phyloP scores from a whole-genome alignment of 73 alveolate genomes.

The Stentor roeselii region DNA sequence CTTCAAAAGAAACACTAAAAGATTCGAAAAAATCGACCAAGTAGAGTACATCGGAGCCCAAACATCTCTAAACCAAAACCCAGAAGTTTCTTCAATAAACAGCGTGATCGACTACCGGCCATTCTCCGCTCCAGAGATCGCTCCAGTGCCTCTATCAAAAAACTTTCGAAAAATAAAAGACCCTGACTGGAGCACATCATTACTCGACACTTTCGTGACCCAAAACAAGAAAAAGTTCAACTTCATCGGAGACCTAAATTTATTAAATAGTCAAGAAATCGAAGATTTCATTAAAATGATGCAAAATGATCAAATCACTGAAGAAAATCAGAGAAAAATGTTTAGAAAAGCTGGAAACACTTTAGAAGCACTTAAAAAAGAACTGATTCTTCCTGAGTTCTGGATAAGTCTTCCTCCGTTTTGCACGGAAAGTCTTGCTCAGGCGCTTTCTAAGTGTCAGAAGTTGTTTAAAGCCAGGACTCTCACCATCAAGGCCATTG shows the following conservation, averaged over 20 bases:
- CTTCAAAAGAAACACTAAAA: not conserved
- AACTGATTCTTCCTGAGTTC: not conserved
- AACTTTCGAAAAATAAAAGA: not conserved
- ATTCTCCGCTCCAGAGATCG: not conserved
- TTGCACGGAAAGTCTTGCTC: not conserved
- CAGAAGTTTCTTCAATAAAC: not conserved
- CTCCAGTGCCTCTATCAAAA: not conserved
- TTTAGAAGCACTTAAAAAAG: not conserved
- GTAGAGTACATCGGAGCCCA: not conserved
- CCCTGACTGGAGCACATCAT: not conserved
- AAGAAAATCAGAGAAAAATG: not conserved
- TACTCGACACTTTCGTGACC: not conserved
- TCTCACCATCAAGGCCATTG: not conserved
- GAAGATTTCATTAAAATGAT: not conserved
- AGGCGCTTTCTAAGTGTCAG: not conserved
- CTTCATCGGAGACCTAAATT: not conserved
- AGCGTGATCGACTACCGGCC: not conserved
- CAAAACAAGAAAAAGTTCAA: not conserved
- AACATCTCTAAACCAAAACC: not conserved
- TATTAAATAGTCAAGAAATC: not conserved
- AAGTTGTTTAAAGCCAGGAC: not conserved
- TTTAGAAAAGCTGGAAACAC: not conserved
- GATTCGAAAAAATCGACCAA: not conserved
- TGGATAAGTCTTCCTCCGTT: not conserved
- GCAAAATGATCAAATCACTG: not conserved